phyloP scores from a whole-genome alignment of 2,329 filamentous ascomycete species.

The Neopestalotiopsis sp. region DNA sequence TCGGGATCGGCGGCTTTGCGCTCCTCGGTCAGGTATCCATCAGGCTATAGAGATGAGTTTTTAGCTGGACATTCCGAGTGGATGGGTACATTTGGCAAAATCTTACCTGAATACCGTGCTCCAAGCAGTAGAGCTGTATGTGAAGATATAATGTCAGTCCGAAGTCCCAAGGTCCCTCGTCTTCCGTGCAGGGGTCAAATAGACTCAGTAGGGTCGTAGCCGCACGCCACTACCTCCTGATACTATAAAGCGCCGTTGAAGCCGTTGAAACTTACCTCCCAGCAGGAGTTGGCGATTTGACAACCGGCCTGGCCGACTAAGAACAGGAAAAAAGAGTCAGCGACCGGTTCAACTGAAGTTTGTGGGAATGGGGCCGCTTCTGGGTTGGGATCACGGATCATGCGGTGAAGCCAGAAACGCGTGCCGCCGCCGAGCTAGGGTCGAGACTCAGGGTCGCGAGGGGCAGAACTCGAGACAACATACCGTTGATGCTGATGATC shows the following conservation, averaged over 20 bases:
- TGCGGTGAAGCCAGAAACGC: constrained; percentile 51
- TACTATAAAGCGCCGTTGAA: background rate
- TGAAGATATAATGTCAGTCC: constrained; percentile 27
- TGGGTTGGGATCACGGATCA: constrained; percentile 32
- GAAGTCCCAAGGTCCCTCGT: background rate
- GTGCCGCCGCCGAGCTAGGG: constrained; percentile 36
- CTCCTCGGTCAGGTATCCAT: constrained; percentile 98
- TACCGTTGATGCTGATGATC: constrained; percentile 99
- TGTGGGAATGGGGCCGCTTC: constrained; percentile 30
- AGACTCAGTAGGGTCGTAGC: background rate
- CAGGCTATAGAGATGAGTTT: constrained; percentile 67
- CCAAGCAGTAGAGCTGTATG: constrained; percentile 94
- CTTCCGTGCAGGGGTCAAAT: constrained; percentile 7
- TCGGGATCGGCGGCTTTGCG: constrained; percentile 92
- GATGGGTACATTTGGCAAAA: constrained; percentile 24
- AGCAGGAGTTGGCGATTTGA: constrained; percentile 99
- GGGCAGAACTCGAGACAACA: constrained; percentile 37
- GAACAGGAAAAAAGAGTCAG: constrained; percentile 57
- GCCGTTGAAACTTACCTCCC: constrained; percentile 80
- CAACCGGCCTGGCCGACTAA: constrained; percentile 99
- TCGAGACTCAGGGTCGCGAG: background rate
- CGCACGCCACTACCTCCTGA: background rate
- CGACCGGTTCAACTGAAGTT: constrained; percentile 17
- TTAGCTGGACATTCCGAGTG: constrained; percentile 34
- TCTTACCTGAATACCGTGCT: constrained; percentile 98